Base-by-base conservation (phyloP, 2,329 filamentous ascomycete species). In the Clonostachys rhizophaga region DNA sequence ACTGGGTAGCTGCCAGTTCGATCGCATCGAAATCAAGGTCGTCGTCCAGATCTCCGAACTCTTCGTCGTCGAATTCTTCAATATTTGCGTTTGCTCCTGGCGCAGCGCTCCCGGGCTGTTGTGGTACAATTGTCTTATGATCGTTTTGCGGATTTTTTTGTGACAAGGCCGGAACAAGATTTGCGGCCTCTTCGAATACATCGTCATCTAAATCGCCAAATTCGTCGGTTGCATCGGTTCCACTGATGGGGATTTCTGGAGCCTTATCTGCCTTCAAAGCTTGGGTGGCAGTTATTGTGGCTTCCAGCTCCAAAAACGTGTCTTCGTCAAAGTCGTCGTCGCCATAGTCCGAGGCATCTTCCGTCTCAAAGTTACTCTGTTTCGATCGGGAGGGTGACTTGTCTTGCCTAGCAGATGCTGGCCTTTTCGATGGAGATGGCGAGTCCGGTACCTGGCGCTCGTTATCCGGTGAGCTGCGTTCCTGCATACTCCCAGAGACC, bases 11-110 rank as follows among this genome's bases (percentile, higher is more conserved):
- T 58, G 81, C 81, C 54, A 84, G 68, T 66, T 91, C 86, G 53
- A 83, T 84, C 50, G 86, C 83, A 56, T 92, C 89, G 58, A 89
- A 87, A 64, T 95, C 90, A 64, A 83, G 76, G 55, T 81, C 90
- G 49, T 81, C 86, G 54, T 78, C 83, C 44, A 61, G 63, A 34
- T 66, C 65, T 18, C 63, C 62, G 55, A 70, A 61, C 24, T 69
- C 65, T 47, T 67, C 60, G 45, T 59, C 55, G 24, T 30, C 24
- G 9, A 30, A 30, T 30, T 30, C 24, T 30, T 30, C 24, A 10
- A 30, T 30, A 9, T 30, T 30, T 40, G 17, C 36, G 12, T 39
- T 18, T n/a, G 36, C 36, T 18, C 17, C 7, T 18, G 36, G 11
- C 14, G 36, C 36, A 18, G 6, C 17, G 17, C 14, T 8, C 36